Evolutionary conservation across 352 stramenopile genomes (phyloP).

Genomic region (Globisporangium nagaii): DNA sequence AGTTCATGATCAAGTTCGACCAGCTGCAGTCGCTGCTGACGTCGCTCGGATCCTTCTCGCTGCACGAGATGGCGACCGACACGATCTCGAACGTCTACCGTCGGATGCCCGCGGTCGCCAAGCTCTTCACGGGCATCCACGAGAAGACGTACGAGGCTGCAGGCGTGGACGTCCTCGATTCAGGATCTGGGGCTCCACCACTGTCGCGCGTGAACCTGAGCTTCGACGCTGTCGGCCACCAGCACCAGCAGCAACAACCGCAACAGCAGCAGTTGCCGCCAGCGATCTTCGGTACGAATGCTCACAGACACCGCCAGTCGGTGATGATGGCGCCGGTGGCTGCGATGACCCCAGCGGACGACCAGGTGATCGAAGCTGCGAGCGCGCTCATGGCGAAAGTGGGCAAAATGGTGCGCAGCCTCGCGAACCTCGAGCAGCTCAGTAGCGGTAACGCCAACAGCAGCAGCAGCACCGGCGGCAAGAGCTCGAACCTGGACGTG

Average conservation of each 20-base stretch:
- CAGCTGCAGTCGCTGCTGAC: slow-evolving; percentile 51
- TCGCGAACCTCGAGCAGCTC: slow-evolving; percentile 36
- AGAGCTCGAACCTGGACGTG: slow-evolving; percentile 25
- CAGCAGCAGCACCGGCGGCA: not conserved
- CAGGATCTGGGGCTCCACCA: not conserved
- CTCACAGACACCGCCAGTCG: not conserved
- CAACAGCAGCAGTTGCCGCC: too few relatives aligned
- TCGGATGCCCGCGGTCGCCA: slow-evolving; percentile 34
- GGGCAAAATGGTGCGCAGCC: slow-evolving; percentile 52
- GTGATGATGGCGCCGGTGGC: not conserved
- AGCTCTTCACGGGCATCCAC: slow-evolving; percentile 36
- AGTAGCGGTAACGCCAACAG: slow-evolving; percentile 9
- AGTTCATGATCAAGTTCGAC: slow-evolving; percentile 60
- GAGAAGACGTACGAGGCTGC: slow-evolving; percentile 34
- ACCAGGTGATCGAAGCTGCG: slow-evolving; percentile 29
- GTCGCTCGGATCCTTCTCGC: slow-evolving; percentile 24
- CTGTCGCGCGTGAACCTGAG: not conserved
- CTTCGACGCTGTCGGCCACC: not conserved
- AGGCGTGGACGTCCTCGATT: slow-evolving; percentile 17
- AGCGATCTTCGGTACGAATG: too few relatives aligned
- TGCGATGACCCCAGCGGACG: slow-evolving; percentile 3
- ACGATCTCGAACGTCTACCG: slow-evolving; percentile 44
- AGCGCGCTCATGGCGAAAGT: slow-evolving; percentile 42
- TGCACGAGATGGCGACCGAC: slow-evolving; percentile 49
- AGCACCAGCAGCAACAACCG: not conserved